Evolutionary conservation across 495 filamentous ascomycete species (phyloP), one percentile per base, ranked within the genome.

Genomic region (Lasiosphaeria hispida): DNA sequence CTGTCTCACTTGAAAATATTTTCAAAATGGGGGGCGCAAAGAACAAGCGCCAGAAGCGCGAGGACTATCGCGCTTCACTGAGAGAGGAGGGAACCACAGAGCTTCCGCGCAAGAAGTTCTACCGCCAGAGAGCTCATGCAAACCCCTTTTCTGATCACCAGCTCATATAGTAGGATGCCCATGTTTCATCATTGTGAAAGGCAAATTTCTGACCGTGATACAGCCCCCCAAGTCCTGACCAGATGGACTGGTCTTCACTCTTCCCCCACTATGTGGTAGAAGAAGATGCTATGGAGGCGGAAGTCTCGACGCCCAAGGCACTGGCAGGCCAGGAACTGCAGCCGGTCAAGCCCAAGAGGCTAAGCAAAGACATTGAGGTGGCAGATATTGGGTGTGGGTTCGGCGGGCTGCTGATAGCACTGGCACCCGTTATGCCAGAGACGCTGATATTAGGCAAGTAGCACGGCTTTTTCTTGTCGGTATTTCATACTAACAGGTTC

Each of bases 351-450:
- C 67, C 72, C 4, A 74, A 68, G 58, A 73, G 77, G 15, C 66
- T 92, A 30, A 74, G 75, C 17, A 84, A 87, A 63, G 77, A 87
- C 53, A 86, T 98, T 14, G 91, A 96, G 65, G 83, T 98, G n/a
- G 92, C 91, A 53, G 94, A 98, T 77, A 96, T 98, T 60, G 94
- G 94, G 11, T 98, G 94, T 69, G 94, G 94, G 15, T 98, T 92
- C 70, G 94, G 94, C 30, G 94, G 94, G 9, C 75, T 98, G 55
- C 80, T 96, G 10, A 85, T 97, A 54, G 92, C 90, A 6, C 80
- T 98, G 17, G 87, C 89, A 10, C 90, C 91, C 6, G 74, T 84
- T 13, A 72, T 97, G 55, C 94, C 94, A 33, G 79, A 92, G 43
- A 91, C 87, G 11, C 75, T 96, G 62, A 83, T 97, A 61, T 70